Evolutionary conservation across 352 stramenopile genomes (phyloP).

Genomic region (Ophiocytium majus): DNA sequence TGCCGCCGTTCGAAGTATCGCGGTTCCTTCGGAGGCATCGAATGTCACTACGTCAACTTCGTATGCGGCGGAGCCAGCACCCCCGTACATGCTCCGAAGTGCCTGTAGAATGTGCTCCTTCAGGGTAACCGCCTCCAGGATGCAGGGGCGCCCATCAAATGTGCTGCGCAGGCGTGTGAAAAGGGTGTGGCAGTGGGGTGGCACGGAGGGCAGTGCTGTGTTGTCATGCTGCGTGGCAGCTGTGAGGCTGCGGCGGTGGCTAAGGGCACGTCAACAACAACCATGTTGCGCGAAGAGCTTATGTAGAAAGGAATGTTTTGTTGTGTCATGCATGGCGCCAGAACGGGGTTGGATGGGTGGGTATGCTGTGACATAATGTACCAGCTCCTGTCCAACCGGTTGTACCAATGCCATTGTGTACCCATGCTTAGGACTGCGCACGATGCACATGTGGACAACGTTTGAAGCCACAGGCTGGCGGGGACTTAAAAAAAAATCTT

Average conservation of each 20-base stretch:
- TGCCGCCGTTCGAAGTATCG: not conserved
- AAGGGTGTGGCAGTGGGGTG: not conserved
- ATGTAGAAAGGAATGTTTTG: no score
- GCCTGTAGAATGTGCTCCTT: not conserved
- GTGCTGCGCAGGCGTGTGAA: not conserved
- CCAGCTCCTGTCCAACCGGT: no score
- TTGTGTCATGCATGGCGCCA: no score
- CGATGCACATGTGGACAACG: no score
- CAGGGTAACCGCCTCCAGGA: not conserved
- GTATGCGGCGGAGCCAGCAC: not conserved
- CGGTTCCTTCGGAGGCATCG: not conserved
- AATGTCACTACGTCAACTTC: constrained; percentile 6
- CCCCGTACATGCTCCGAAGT: not conserved
- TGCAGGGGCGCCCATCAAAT: not conserved
- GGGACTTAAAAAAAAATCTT: no score
- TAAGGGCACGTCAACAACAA: not conserved
- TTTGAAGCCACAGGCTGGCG: no score
- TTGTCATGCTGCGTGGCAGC: not conserved
- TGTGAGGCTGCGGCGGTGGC: not conserved
- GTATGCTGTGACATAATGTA: no score
- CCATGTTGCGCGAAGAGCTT: no score
- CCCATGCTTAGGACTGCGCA: no score
- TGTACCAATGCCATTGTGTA: no score
- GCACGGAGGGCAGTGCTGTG: not conserved
- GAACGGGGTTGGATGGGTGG: no score